Percentiles rank a stretch among this genome's conserved stretches.
These are phyloP conservation scores for Acer yangbiense DNA, from an alignment of 345 rosid genomes.

Conservation along the genomic window DNA sequence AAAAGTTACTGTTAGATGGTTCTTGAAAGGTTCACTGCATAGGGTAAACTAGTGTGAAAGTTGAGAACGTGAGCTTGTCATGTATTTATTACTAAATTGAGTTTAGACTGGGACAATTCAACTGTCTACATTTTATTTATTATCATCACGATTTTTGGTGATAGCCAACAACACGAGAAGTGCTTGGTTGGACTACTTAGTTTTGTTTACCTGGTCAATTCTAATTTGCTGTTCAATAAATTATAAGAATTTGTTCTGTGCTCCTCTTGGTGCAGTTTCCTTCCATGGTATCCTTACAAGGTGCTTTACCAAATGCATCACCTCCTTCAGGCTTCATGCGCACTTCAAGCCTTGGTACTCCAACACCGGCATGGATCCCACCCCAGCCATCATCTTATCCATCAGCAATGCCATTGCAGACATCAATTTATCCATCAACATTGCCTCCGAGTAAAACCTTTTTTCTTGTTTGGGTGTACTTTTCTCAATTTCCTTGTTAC, in stretches of 20 bases:
- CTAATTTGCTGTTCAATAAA: not conserved
- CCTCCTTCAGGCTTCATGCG: conserved; percentile 46
- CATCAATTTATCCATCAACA: conserved; percentile 35
- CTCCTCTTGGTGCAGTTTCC: conserved; percentile 62
- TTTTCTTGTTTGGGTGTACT: not conserved
- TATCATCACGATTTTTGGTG: not conserved
- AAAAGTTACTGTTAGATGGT: not conserved
- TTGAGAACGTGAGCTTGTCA: too few species aligned
- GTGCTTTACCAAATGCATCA: conserved; percentile 58
- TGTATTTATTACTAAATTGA: not conserved
- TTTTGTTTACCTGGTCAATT: not conserved
- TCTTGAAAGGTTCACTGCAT: not conserved
- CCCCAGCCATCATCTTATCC: conserved; percentile 45
- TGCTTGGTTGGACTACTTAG: not conserved
- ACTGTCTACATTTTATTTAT: not conserved
- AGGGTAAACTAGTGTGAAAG: not conserved
- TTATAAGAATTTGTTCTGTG: not conserved
- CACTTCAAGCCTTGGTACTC: conserved; percentile 48
- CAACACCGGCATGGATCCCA: conserved; percentile 51
- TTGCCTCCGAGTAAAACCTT: conserved; percentile 60
- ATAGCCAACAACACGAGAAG: not conserved
- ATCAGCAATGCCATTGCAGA: conserved; percentile 47
- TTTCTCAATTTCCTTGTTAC: not conserved
- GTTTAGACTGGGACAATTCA: conserved; percentile 1
- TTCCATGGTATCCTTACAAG: conserved; percentile 68